Evolutionary conservation across 352 stramenopile species (phyloP).

Genomic region (Globisporangium recalcitrans): DNA sequence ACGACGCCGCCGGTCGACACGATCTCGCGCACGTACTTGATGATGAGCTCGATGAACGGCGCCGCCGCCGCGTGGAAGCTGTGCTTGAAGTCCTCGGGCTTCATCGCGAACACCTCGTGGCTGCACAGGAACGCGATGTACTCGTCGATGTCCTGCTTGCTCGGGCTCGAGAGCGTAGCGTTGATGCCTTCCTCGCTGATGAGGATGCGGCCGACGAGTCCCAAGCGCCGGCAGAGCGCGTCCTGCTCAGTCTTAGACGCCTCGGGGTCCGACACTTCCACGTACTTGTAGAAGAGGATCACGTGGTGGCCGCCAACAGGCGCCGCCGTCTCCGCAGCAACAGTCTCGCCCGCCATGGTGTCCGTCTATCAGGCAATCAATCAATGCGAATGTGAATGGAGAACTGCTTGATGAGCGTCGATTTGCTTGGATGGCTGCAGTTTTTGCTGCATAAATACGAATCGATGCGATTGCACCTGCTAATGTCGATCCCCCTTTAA

Average conservation of each 20-base stretch:
- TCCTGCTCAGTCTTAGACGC: conserved; percentile 46
- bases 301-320: conserved; percentile 27
- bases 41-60: conserved; percentile 55
- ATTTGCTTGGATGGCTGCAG: conserved; percentile 2
- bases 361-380: neutral
- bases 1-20: conserved; percentile 56
- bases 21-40: conserved; percentile 80
- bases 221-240: conserved; percentile 42
- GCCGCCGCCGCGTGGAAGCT: conserved; percentile 36
- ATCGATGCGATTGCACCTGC: neutral
- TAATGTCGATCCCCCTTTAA: neutral
- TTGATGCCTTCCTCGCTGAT: conserved; percentile 85
- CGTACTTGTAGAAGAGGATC: conserved; percentile 83
- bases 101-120: conserved; percentile 50
- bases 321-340: neutral
- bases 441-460: conserved; percentile 1
- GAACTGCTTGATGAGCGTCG: neutral
- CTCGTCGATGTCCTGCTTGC: conserved; percentile 39
- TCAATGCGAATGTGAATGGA: neutral
- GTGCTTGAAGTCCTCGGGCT: conserved; percentile 71
- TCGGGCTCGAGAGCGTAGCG: conserved; percentile 60
- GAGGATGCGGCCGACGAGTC: conserved; percentile 61
- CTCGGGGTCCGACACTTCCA: conserved; percentile 31
- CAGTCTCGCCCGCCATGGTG: conserved; percentile 2
- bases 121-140: conserved; percentile 58